Evolutionary conservation across 805 yeast species (phyloP), one percentile per base, ranked within the genome.

Genomic region (Nakazawaea pomicola): DNA sequence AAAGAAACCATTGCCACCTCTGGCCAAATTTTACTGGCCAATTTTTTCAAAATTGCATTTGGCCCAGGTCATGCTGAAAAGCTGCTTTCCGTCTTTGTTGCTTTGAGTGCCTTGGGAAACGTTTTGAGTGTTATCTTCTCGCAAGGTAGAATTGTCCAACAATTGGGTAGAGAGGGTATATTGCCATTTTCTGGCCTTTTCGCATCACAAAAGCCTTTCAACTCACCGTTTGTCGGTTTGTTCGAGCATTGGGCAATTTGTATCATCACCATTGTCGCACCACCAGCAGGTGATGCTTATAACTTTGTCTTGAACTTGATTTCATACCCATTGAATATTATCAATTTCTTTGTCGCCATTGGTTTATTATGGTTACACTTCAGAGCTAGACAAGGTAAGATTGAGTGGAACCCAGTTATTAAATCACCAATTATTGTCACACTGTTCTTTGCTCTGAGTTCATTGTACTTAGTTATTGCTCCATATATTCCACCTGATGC

Each of bases 271-370:
- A 76, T 87, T 46, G 55, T 84, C 34, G 93, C 91, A 4, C 86
- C 87, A 31, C 91, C 93, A 15, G 85, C 90, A 19, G 95, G 93
- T 43, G 95, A 85, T 56, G 95, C 95, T 36, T 86, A 84, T 65
- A 82, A 83, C 60, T 83, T 87, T 57, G 77, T 86, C 50, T 58
- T 83, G 60, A 85, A 87, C 61, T 69, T 87, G 65, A 81, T 84
- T 51, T 79, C 91, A 2, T 86, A 86, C 58, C 91, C 95, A 37
- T 73, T 80, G 64, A 82, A 86, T 54, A 80, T 86, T 38, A 82
- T 86, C 53, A 82, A 85, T 58, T 65, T 80, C 23, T 67, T 69
- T 33, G 78, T 86, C 29, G 79, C 83, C 14, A 52, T 71, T 39
- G 95, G 85, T 15, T 64, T 81, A 50, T 57, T 85, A 36, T 74